Conservation (phyloP, 805 yeast species). For the Candida xiaguanensis region DNA sequence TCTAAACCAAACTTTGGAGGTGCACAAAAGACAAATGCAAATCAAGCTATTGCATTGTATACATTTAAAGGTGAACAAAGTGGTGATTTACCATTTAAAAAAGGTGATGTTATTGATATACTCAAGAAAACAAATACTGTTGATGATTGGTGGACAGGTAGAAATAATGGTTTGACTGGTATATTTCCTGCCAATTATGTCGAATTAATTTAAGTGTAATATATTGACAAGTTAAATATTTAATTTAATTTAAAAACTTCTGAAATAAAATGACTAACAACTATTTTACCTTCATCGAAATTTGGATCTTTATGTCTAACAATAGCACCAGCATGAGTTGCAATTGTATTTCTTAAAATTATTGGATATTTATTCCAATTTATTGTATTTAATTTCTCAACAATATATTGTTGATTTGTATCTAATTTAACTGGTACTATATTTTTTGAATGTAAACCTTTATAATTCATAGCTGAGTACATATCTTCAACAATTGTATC, state of each 20-base stretch:
- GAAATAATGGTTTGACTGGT: slow-evolving; percentile 77
- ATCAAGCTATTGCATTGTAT: slow-evolving; percentile 86
- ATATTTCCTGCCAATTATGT: slow-evolving; percentile 98
- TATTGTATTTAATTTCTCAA: slow-evolving; percentile 50
- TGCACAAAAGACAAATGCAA: slow-evolving; percentile 39
- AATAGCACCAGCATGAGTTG: slow-evolving; percentile 81
- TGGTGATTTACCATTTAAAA: slow-evolving; percentile 91
- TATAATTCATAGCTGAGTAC: slow-evolving; percentile 48
- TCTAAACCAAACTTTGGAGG: slow-evolving; percentile 41
- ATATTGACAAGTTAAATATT: too few species aligned
- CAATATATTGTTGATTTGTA: slow-evolving; percentile 43
- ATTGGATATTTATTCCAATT: slow-evolving; percentile 72
- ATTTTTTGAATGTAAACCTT: slow-evolving; percentile 9
- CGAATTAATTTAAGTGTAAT: slow-evolving; percentile 51
- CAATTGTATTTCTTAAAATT: slow-evolving; percentile 58
- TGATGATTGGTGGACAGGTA: slow-evolving; percentile 99
- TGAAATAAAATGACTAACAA: slow-evolving; percentile 61
- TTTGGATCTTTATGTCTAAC: slow-evolving; percentile 51
- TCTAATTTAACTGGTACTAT: slow-evolving; percentile 21
- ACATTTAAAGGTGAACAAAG: slow-evolving; percentile 86
- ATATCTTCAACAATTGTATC: slow-evolving; percentile 64
- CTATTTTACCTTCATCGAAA: slow-evolving; percentile 67
- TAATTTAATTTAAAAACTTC: slow-evolving; percentile 19
- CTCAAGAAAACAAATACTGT: slow-evolving; percentile 80
- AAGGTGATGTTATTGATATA: slow-evolving; percentile 90